phyloP scores from a whole-genome alignment of 2,329 filamentous ascomycete species.

The Trichoderma harzianum region DNA sequence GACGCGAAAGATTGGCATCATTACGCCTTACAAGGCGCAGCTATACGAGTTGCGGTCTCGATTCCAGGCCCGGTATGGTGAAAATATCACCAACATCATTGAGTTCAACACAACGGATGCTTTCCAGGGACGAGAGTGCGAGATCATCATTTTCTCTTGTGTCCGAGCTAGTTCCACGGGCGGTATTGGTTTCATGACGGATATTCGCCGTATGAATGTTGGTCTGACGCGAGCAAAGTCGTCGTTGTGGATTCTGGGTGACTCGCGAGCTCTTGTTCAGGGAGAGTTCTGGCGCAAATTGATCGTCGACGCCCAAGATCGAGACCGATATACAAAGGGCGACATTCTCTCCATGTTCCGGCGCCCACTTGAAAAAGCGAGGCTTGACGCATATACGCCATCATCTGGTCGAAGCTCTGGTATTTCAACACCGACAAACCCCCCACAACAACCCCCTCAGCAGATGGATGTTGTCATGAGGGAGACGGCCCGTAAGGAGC shows the following conservation, averaged over 20 bases:
- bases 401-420: neutral
- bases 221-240: conserved; percentile 95
- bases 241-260: conserved; percentile 93
- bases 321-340: conserved; percentile 73
- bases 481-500: neutral
- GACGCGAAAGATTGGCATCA: conserved; percentile 85
- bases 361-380: conserved; percentile 40
- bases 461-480: conserved; percentile 21
- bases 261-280: conserved; percentile 79
- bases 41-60: conserved; percentile 72
- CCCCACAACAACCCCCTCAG: neutral
- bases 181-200: conserved; percentile 97
- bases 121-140: conserved; percentile 93
- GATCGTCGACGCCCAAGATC: conserved; percentile 72
- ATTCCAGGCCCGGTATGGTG: conserved; percentile 71
- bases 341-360: conserved; percentile 50
- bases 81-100: conserved; percentile 69
- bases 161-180: conserved; percentile 87
- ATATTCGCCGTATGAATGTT: conserved; percentile 99
- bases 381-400: conserved; percentile 24
- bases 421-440: neutral
- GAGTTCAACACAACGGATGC: conserved; percentile 99
- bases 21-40: conserved; percentile 97
- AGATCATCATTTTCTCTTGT: conserved; percentile 98
- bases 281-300: conserved; percentile 89